Conservation (phyloP, 805 yeast genomes). For the Saccharomycopsis sp. region DNA sequence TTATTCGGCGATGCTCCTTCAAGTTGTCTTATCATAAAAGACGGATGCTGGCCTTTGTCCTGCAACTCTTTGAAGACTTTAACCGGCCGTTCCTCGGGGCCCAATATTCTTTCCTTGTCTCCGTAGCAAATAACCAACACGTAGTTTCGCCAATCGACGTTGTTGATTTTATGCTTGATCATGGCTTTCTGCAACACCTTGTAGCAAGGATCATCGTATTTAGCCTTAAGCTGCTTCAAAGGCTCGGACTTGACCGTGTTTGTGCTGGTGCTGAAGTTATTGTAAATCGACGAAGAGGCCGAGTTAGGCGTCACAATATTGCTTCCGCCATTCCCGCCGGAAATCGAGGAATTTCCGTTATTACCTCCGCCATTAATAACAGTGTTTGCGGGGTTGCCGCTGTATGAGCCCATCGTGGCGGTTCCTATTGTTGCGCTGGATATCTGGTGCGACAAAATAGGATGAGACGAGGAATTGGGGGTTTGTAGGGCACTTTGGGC, state of each 20-base stretch:
- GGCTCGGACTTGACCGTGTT: conserved; percentile 17
- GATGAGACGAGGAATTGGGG: conserved; percentile 13
- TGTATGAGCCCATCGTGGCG: neutral
- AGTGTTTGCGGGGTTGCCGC: neutral
- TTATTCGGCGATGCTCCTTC: conserved; percentile 37
- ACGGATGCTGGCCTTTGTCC: conserved; percentile 81
- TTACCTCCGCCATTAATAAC: neutral
- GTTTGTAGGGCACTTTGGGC: conserved; percentile 19
- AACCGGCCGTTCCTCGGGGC: conserved; percentile 84
- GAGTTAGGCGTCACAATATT: conserved; percentile 11
- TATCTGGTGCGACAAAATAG: conserved; percentile 6
- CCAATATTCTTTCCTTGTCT: conserved; percentile 79
- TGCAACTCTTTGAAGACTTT: conserved; percentile 75
- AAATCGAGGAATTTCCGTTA: neutral
- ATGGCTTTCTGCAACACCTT: conserved; percentile 83
- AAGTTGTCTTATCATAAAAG: conserved; percentile 83
- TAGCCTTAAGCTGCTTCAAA: conserved; percentile 24
- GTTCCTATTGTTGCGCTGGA: conserved; percentile 6
- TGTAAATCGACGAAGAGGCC: conserved; percentile 3
- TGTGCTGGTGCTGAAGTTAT: conserved; percentile 3
- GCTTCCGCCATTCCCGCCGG: neutral
- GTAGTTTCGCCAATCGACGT: conserved; percentile 81
- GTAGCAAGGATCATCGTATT: conserved; percentile 75
- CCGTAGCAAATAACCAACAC: conserved; percentile 87
- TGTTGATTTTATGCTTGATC: conserved; percentile 72